phyloP scores from a whole-genome alignment of 2,329 filamentous ascomycete genomes.

The Talaromyces albobiverticillius region DNA sequence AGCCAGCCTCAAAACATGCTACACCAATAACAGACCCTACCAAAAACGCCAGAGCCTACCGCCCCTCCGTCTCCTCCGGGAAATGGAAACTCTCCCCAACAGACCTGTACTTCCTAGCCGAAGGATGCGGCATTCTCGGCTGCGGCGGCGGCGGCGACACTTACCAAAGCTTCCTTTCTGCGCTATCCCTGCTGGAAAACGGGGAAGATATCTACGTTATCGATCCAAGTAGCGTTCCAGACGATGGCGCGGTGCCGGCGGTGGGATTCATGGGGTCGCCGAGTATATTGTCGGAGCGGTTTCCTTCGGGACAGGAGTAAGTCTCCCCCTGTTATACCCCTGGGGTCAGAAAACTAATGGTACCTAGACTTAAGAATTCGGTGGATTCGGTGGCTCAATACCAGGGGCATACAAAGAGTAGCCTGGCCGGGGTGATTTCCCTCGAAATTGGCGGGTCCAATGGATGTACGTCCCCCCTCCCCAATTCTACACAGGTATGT shows the following conservation, averaged over 20 bases:
- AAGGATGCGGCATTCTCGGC: conserved; percentile 49
- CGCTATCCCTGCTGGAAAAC: conserved; percentile 38
- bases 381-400: background rate
- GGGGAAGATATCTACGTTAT: conserved; percentile 42
- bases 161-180: conserved; percentile 42
- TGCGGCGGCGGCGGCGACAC: conserved; percentile 50
- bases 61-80: background rate
- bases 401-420: background rate
- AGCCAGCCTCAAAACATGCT: background rate
- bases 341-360: no score
- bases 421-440: background rate
- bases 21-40: background rate
- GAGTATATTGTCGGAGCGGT: background rate
- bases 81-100: conserved; percentile 45
- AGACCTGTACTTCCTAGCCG: conserved; percentile 46
- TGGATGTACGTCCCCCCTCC: background rate
- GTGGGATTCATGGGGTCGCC: conserved; percentile 1
- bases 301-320: background rate
- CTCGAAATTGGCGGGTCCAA: background rate
- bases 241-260: conserved; percentile 33
- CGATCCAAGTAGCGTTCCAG: conserved; percentile 42
- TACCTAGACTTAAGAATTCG: background rate
- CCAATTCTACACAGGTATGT: no score
- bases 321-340: background rate
- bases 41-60: background rate